Evolutionary conservation across 192 early-diverging fungal species (phyloP), one percentile per base, ranked within the genome.

Genomic region (Lobosporangium transversale): DNA sequence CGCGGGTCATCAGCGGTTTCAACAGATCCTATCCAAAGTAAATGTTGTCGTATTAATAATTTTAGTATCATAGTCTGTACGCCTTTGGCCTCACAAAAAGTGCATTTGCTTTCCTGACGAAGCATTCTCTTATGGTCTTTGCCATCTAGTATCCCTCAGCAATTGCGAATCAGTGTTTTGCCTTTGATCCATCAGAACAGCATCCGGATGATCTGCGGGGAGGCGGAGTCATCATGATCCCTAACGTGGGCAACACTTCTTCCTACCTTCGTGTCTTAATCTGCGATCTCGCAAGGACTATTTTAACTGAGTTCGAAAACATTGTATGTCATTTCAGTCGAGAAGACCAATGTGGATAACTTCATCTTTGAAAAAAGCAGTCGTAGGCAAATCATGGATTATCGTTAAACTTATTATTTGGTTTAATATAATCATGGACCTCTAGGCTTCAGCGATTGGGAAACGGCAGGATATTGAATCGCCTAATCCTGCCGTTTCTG

Each of bases 211-310:
- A 93, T 76, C 88, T 87, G 2, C 85, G 90, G 45, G 73, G 73
- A 56, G 73, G 64, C 0, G 93, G 90, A 7, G 61, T 93, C 20
- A 90, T 91, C 29, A 90, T 91, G 86, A 90, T 94, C 53, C 93
- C 93, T 2, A 89, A 92, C 65, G 92, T 90, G 18, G 93, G 93
- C 40, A 86, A 93, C 54, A 82, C 91, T 21, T 86, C 85, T 0
- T 93, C 92, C 62, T 92, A 94, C 59, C 80, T 94, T 57, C 82
- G 81, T 51, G 91, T 90, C 0, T 83, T 92, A 83, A 92, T 94
- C 58, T 93, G 87, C 54, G 90, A 92, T 70, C 88, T 94, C 70
- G 83, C 92, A n/a, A 85, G 81, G 66, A 90, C 91, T 50, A 76
- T 94, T 48, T 69, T 94, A 27, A 80, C 78, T 27, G 87, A 88